Evolutionary conservation across 257 asterid species (phyloP).

Genomic region (Cruciata laevipes): DNA sequence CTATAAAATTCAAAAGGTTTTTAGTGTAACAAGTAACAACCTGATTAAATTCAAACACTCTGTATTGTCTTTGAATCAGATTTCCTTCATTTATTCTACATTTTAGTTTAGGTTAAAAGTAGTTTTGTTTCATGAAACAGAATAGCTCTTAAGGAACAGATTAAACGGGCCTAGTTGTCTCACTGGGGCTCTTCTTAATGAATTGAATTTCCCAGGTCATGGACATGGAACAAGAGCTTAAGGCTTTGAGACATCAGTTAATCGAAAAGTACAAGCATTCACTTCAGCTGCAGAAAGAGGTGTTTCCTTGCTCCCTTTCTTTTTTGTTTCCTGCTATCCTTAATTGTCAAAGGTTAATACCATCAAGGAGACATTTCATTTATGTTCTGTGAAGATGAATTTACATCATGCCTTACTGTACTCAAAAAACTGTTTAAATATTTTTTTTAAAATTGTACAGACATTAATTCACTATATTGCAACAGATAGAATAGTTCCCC

Average conservation of each 20-base stretch:
- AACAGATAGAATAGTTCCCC: background rate
- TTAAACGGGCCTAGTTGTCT: background rate
- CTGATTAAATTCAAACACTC: background rate
- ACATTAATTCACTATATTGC: background rate
- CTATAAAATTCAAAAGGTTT: background rate
- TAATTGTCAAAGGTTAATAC: background rate
- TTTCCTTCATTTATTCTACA: background rate
- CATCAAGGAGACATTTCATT: background rate
- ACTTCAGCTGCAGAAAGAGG: constrained; percentile 48
- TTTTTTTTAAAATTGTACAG: background rate
- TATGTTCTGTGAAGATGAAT: background rate
- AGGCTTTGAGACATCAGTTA: constrained; percentile 79
- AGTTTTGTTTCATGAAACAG: background rate
- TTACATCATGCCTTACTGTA: background rate
- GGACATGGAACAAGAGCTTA: constrained; percentile 98
- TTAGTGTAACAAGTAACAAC: background rate
- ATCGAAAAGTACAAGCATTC: constrained; percentile 40
- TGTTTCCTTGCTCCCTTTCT: constrained; percentile 12
- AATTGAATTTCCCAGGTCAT: constrained; percentile 52
- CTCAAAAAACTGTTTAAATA: background rate
- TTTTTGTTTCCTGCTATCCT: background rate
- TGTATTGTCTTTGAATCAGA: background rate
- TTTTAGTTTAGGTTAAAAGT: background rate
- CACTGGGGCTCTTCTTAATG: background rate
- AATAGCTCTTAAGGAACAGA: background rate